These are phyloP conservation scores for Acer saccharum DNA, from an alignment of 345 rosid genomes.

Conservation along the genomic window DNA sequence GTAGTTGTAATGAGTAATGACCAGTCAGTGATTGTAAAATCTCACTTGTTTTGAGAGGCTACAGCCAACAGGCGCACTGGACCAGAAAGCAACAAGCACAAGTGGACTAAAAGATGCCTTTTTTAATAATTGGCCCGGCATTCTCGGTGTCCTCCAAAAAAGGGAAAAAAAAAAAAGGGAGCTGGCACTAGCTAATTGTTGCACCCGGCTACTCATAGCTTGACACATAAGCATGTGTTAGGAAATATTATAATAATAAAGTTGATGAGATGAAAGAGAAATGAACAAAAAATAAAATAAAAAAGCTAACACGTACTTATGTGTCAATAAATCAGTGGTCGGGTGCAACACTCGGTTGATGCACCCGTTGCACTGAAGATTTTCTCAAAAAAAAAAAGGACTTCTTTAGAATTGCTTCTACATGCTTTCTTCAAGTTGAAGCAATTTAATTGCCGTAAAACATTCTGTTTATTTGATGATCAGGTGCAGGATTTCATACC, in stretches of 20 bases:
- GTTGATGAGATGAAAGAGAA: too few relatives aligned
- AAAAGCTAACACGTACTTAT: too few relatives aligned
- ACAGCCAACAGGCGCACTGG: background rate
- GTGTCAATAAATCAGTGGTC: too few relatives aligned
- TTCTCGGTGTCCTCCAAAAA: slow-evolving; percentile 11
- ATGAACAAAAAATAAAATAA: too few relatives aligned
- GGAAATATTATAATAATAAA: too few relatives aligned
- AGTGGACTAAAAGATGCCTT: slow-evolving; percentile 44
- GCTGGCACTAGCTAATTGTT: too few relatives aligned
- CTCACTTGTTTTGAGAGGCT: background rate
- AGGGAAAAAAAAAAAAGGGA: too few relatives aligned
- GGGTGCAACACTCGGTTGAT: too few relatives aligned
- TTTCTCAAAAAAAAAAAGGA: background rate
- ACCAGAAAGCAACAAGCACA: slow-evolving; percentile 17
- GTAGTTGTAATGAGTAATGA: background rate
- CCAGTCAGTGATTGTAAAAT: background rate
- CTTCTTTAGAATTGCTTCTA: slow-evolving; percentile 13
- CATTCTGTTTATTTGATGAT: background rate
- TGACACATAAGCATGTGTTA: too few relatives aligned
- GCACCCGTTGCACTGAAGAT: too few relatives aligned
- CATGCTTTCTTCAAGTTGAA: slow-evolving; percentile 13
- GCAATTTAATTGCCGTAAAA: background rate
- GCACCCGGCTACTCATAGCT: too few relatives aligned
- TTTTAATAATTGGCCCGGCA: slow-evolving; percentile 15
- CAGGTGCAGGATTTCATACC: too few relatives aligned